phyloP scores from a whole-genome alignment of 345 rosid genomes.

The Acer campestre region DNA sequence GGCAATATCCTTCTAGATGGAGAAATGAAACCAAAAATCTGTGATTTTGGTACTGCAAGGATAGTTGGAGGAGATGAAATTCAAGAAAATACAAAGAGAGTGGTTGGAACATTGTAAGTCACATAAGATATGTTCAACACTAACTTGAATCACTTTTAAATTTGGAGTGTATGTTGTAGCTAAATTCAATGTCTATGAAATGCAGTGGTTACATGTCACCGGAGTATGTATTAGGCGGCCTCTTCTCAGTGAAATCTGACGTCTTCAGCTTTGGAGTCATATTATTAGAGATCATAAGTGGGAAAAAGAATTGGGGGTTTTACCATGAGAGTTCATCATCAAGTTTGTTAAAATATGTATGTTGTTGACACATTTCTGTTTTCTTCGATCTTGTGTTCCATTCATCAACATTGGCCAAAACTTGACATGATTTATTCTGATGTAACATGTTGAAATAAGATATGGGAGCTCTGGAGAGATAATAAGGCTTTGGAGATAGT shows the following conservation, averaged over 20 bases:
- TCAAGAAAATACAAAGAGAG: no score
- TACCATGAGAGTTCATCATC: background rate
- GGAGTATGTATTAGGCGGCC: background rate
- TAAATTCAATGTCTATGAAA: background rate
- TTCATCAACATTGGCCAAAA: background rate
- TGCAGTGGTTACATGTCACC: background rate
- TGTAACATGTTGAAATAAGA: background rate
- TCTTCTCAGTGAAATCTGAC: background rate
- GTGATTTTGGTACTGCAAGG: no score
- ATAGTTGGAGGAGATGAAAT: no score
- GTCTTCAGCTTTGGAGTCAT: no score
- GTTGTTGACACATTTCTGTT: background rate
- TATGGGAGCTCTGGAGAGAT: background rate
- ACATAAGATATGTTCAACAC: no score
- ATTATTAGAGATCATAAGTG: background rate
- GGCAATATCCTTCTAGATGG: no score
- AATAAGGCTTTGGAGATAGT: no score
- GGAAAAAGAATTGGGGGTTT: background rate
- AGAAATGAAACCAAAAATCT: no score
- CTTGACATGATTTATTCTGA: background rate
- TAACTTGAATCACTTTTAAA: no score
- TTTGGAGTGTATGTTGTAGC: background rate
- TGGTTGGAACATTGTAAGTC: no score
- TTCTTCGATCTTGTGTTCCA: background rate
- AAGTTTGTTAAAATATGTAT: background rate